phyloP scores from a whole-genome alignment of 176 grass and related monocot species.

The Bromus sterilis region DNA sequence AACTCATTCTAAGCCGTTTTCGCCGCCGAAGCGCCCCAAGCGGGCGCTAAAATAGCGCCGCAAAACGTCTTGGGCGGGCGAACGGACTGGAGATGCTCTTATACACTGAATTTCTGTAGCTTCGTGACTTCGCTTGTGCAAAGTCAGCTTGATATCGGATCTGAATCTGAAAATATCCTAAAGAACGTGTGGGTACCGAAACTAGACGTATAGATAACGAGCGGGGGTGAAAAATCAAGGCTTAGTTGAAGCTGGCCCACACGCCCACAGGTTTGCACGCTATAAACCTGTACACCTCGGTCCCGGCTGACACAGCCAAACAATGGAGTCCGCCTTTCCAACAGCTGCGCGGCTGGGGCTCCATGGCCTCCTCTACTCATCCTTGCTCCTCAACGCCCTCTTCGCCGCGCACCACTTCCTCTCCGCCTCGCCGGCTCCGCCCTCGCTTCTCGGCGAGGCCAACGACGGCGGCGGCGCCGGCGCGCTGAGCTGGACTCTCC shows the following conservation, averaged over 20 bases:
- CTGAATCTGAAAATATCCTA: too few relatives aligned
- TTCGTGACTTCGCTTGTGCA: too few relatives aligned
- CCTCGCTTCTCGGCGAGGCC: background rate
- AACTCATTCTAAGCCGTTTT: too few relatives aligned
- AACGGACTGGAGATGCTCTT: too few relatives aligned
- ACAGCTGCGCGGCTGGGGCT: background rate
- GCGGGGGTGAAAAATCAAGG: background rate
- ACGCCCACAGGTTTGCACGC: background rate
- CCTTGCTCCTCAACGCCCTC: slow-evolving; percentile 54
- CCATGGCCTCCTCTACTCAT: slow-evolving; percentile 24
- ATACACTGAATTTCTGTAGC: too few relatives aligned
- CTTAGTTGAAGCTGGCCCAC: background rate
- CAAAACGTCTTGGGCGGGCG: too few relatives aligned
- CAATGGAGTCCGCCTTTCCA: slow-evolving; percentile 1
- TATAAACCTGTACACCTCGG: background rate
- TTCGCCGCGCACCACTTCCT: slow-evolving; percentile 37
- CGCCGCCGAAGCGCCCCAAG: too few relatives aligned
- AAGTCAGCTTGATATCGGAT: background rate
- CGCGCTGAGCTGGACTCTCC: slow-evolving; percentile 44
- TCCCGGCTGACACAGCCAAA: background rate
- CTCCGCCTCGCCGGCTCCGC: background rate
- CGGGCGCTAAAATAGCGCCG: too few relatives aligned
- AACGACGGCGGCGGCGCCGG: background rate
- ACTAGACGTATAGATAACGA: background rate
- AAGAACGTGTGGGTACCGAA: background rate